Evolutionary conservation across 2,329 filamentous ascomycete genomes (phyloP), one percentile per base, ranked within the genome.

Genomic region (Cordyceps javanica): DNA sequence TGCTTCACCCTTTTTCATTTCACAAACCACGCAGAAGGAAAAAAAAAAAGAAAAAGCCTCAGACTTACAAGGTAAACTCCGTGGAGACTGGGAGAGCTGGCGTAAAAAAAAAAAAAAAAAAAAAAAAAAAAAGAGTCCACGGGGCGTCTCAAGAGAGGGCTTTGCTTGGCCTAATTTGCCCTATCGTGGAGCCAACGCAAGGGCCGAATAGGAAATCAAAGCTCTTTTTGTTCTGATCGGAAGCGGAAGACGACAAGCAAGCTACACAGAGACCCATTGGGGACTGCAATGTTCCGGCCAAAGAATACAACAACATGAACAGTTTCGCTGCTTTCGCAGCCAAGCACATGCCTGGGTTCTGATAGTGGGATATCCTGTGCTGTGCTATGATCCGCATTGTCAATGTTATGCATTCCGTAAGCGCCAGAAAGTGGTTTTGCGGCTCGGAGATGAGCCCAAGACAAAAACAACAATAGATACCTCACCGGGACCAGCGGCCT

Each of bases 1-100:
- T 38, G 16, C 38, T 28, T 55, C n/a, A 55, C 53, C 53, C 42
- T 48, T 55, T 46, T 30, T 48, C 53, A 55, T 55, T 55, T 48
- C 51, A 28, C 52, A 36, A 23, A 32, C 23, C 23, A n/a, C 32
- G 14, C 16, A 34, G 34, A 36, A 19, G n/a, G 28, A 30, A 46
- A 44, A 16, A 7, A 44, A 39, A 30, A 30, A 44, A 39, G 23
- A 30, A 48, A 41, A 23, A 34, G 23, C 42, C 21, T 39, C 32
- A 30, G n/a, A 38, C 21, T 13, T 13, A 19, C 25, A 11, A 11
- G 39, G 32, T 13, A 46, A 39, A 23, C 23, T 23, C 53, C 53
- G 44, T 48, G 42, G 42, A 34, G 51, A 51, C 48, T 26, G 21
- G 7, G 16, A 34, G n/a, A 44, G 19, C 13, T 34, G 38, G 38